Evolutionary conservation across 139 green algal genomes (phyloP).

Genomic region (Chlorella sp.): DNA sequence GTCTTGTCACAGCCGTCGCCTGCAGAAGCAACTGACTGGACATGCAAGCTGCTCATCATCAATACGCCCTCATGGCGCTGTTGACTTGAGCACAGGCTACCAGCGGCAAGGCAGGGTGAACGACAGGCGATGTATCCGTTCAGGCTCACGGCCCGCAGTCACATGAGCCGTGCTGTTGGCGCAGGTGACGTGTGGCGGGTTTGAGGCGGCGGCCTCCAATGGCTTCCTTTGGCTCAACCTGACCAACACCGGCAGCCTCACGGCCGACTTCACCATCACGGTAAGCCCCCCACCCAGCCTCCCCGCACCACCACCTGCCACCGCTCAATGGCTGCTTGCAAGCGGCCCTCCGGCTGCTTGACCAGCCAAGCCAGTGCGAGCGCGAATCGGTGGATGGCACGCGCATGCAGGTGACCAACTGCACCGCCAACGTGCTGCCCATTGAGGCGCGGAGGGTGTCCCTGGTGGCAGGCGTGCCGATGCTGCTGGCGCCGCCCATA

Average conservation of each 20-base stretch:
- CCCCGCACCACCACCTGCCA: neutral
- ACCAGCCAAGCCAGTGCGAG: no score
- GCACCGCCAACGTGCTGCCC: constrained; percentile 31
- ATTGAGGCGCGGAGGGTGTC: constrained; percentile 38
- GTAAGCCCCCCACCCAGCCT: constrained; percentile 4
- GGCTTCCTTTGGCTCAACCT: constrained; percentile 59
- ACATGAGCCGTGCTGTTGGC: no score
- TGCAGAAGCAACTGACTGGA: no score
- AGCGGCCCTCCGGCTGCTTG: no score
- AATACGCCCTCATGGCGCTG: no score
- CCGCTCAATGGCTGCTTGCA: neutral
- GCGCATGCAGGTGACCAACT: constrained; percentile 41
- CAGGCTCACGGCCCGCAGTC: no score
- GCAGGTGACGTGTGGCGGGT: constrained; percentile 51
- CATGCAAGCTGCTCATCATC: no score
- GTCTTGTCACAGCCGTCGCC: no score
- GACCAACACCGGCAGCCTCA: constrained; percentile 53
- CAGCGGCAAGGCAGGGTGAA: no score
- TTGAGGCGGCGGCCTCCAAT: constrained; percentile 48
- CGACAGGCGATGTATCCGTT: no score
- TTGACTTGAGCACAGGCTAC: no score
- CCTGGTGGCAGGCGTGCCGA: constrained; percentile 19
- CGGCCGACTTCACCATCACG: constrained; percentile 46
- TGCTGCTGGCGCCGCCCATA: neutral
- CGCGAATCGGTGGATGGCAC: no score